Evolutionary conservation across 352 stramenopile genomes (phyloP), one percentile per base, ranked within the genome.

Genomic region (Globisporangium canariense): DNA sequence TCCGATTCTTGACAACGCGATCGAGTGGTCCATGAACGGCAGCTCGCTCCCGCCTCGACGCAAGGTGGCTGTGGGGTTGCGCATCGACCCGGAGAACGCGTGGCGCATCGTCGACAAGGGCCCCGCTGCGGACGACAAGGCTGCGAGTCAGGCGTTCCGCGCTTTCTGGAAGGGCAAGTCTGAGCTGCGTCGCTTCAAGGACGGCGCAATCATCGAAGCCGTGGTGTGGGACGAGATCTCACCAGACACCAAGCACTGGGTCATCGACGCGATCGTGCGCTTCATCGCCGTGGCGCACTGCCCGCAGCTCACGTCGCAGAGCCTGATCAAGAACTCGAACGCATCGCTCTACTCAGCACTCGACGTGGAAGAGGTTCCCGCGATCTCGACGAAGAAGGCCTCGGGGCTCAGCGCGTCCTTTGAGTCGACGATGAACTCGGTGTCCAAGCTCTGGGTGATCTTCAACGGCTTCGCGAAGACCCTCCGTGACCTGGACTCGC

Each of bases 181-280:
- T 0, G 90, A 98, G 66, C 64, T 98, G 36, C 88, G 91, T 56
- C 86, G 90, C 11, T 97, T 97, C 67, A 95, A 95, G 60, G 89
- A 97, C 59, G 89, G 90, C 5, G 77, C 89, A 22, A 97, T 97
- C 53, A 64, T 97, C 11, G 90, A 97, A 63, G 85, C 89, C 2
- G 83, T 97, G 4, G 88, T 97, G 14, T 97, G 90, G 90, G 86
- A 93, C 62, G 86, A 89, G 1, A 81, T 91, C 51, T 67, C 74
- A 47, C 59, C 79, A 6, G 81, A 93, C 53, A 86, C 79, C 41
- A 87, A 88, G 60, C 83, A 93, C 60, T 66, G 78, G 18, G 72
- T 96, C 25, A 64, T 94, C 7, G 83, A 91, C 49, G 71, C 71
- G 1, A 93, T 96, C 16, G 76, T 96, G n/a, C 77, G 83, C 3